Evolutionary conservation across 192 early-diverging fungal genomes (phyloP).

Genomic region (Dissophora globulifera): DNA sequence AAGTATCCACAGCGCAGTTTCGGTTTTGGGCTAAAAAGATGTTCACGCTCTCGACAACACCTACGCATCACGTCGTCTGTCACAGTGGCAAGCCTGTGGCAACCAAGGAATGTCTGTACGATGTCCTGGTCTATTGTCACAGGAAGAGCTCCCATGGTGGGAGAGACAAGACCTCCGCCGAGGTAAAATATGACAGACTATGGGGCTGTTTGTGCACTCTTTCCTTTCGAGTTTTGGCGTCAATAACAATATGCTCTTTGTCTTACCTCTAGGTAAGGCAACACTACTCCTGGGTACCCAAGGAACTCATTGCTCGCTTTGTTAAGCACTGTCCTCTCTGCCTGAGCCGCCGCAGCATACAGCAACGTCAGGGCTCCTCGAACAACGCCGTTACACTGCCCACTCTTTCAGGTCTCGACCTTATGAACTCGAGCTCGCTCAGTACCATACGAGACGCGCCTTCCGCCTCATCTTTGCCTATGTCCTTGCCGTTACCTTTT

Average conservation of each 20-base stretch:
- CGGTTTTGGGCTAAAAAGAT: constrained; percentile 69
- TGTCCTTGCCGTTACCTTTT: no score
- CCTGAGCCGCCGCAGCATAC: constrained; percentile 45
- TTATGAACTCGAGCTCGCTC: no score
- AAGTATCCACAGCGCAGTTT: constrained; percentile 64
- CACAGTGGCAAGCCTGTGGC: constrained; percentile 65
- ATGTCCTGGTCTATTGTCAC: constrained; percentile 59
- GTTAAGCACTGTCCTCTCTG: constrained; percentile 60
- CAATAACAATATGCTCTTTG: no score
- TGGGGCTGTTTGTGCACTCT: no score
- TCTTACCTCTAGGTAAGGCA: constrained; percentile 48
- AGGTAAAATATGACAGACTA: no score
- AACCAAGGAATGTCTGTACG: constrained; percentile 62
- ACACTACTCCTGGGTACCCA: constrained; percentile 60
- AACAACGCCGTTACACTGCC: no score
- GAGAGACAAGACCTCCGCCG: constrained; percentile 65
- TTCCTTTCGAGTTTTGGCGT: no score
- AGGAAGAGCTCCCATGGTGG: constrained; percentile 64
- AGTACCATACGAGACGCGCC: no score
- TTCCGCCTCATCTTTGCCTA: no score
- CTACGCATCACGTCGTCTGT: constrained; percentile 51
- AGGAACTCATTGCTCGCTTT: constrained; percentile 61
- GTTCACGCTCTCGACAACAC: constrained; percentile 57
- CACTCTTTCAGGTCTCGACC: background rate
- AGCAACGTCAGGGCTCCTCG: constrained; percentile 17